These are phyloP conservation scores for Sclerotinia spermophila DNA, from an alignment of 2,329 filamentous ascomycete species.

Conservation along the genomic window DNA sequence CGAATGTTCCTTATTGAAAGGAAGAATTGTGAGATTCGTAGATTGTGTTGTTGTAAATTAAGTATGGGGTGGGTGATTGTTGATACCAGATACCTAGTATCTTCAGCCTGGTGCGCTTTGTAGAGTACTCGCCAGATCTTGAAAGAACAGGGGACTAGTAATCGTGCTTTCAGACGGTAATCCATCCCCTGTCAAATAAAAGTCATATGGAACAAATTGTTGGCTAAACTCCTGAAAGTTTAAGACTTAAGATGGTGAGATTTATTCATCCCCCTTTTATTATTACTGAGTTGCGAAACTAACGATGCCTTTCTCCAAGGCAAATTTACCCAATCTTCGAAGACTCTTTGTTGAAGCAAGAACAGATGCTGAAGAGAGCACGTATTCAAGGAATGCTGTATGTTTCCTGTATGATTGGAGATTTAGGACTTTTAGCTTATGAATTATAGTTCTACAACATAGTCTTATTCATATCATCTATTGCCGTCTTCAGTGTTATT, in stretches of 20 bases:
- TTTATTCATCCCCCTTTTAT: slow-evolving; percentile 3
- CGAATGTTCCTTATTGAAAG: neutral
- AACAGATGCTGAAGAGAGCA: slow-evolving; percentile 88
- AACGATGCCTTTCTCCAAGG: slow-evolving; percentile 40
- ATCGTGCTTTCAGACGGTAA: slow-evolving; percentile 20
- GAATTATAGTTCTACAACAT: slow-evolving; percentile 85
- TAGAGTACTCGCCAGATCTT: slow-evolving; percentile 12
- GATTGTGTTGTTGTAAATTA: slow-evolving; percentile 6
- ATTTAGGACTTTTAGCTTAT: slow-evolving; percentile 20
- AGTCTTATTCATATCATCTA: slow-evolving; percentile 92
- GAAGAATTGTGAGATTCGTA: neutral
- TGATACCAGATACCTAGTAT: slow-evolving; percentile 15
- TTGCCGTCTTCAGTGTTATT: slow-evolving; percentile 88
- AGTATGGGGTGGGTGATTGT: slow-evolving; percentile 14
- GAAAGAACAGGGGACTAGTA: slow-evolving; percentile 21
- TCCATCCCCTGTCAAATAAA: slow-evolving; percentile 24
- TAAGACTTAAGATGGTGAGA: slow-evolving; percentile 28
- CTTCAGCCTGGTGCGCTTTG: slow-evolving; percentile 19
- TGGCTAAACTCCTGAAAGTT: neutral
- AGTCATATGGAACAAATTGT: slow-evolving; percentile 26
- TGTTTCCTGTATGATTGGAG: slow-evolving; percentile 37
- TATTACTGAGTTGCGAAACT: slow-evolving; percentile 10
- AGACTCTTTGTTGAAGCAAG: slow-evolving; percentile 93
- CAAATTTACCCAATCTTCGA: slow-evolving; percentile 87
- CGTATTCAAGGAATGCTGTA: slow-evolving; percentile 90